Conservation (phyloP, 345 rosid genomes). For the Salix viminalis region DNA sequence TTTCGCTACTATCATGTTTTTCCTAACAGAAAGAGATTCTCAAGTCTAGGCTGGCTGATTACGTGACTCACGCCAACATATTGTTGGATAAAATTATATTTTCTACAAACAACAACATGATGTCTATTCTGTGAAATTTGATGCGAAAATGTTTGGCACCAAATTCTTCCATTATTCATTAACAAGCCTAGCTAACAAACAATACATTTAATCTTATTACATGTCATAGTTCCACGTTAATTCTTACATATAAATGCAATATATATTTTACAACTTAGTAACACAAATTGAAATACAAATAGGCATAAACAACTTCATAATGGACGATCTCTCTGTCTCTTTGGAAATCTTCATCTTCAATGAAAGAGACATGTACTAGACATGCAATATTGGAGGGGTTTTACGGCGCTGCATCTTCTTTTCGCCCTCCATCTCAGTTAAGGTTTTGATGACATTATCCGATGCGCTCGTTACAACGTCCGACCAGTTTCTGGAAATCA, state of each 20-base stretch:
- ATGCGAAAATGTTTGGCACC: too few relatives aligned
- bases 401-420: constrained; percentile 13
- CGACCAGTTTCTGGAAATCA: constrained; percentile 43
- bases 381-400: not conserved
- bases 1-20: too few relatives aligned
- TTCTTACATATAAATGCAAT: not conserved
- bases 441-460: constrained; percentile 50
- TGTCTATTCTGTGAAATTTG: too few relatives aligned
- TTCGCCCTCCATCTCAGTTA: constrained; percentile 48
- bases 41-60: too few relatives aligned
- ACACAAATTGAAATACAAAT: not conserved
- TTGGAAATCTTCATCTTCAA: not conserved
- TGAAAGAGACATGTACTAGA: not conserved
- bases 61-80: too few relatives aligned
- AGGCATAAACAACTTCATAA: not conserved
- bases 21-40: too few relatives aligned
- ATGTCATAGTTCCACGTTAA: too few relatives aligned
- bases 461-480: constrained; percentile 59
- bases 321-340: not conserved
- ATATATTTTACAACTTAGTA: not conserved
- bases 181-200: too few relatives aligned
- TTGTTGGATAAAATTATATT: too few relatives aligned
- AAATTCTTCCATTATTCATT: too few relatives aligned
- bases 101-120: too few relatives aligned
- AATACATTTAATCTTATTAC: too few relatives aligned